Conservation (phyloP, 768 basidiomycete species). For the Gautieria morchelliformis region DNA sequence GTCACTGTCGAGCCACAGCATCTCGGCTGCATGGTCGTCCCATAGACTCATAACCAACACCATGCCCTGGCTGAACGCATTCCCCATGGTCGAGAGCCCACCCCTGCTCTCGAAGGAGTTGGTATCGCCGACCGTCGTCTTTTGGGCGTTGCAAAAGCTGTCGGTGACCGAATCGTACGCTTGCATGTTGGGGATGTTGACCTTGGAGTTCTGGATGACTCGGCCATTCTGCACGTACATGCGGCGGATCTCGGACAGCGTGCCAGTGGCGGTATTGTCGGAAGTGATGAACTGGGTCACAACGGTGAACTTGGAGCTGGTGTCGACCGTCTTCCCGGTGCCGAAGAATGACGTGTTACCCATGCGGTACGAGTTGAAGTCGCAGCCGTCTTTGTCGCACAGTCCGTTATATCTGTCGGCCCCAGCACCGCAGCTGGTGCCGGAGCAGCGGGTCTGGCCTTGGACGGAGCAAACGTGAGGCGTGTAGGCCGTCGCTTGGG, state of each 20-base stretch:
- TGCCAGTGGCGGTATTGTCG: slow-evolving; percentile 35
- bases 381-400: slow-evolving; percentile 50
- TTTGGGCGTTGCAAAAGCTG: slow-evolving; percentile 36
- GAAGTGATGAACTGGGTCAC: slow-evolving; percentile 49
- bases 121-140: slow-evolving; percentile 35
- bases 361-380: slow-evolving; percentile 55
- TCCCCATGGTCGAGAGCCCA: slow-evolving; percentile 28
- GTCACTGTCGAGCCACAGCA: slow-evolving; percentile 49
- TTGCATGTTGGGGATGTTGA: slow-evolving; percentile 34
- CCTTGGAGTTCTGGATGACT: slow-evolving; percentile 41
- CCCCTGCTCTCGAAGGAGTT: slow-evolving; percentile 33
- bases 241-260: slow-evolving; percentile 43
- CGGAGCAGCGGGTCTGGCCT: slow-evolving; percentile 34
- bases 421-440: slow-evolving; percentile 27
- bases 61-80: slow-evolving; percentile 32
- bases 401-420: slow-evolving; percentile 30
- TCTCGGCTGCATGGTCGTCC: slow-evolving; percentile 46
- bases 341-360: slow-evolving; percentile 40
- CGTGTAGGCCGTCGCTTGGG: slow-evolving; percentile 25
- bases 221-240: slow-evolving; percentile 44
- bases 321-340: slow-evolving; percentile 39
- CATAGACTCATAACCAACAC: slow-evolving; percentile 42
- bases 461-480: slow-evolving; percentile 27
- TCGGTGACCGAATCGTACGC: slow-evolving; percentile 39
- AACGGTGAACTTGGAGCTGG: slow-evolving; percentile 40